Percentiles rank a stretch among this genome's conserved stretches.
Conservation (phyloP, 1,284 basidiomycete genomes). For the Irpex rosettiformis region DNA sequence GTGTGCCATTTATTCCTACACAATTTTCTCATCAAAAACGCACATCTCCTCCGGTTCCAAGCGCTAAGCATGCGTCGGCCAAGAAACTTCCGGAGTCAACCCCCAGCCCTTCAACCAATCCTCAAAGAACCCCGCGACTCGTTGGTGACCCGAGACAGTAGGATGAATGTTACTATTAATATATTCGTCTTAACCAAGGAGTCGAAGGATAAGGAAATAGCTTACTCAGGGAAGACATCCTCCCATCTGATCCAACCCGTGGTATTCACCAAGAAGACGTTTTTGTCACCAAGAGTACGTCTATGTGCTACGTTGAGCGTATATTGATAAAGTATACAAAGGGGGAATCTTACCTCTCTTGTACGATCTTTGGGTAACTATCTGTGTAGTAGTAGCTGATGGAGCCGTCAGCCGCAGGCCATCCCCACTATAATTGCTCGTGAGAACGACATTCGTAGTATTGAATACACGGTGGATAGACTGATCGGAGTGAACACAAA, state of each 20-base stretch:
- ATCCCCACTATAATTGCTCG: conserved; percentile 47
- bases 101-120: conserved; percentile 44
- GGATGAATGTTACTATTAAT: conserved; percentile 46
- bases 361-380: conserved; percentile 42
- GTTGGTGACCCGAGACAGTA: conserved; percentile 42
- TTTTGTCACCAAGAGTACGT: conserved; percentile 40
- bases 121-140: conserved; percentile 45
- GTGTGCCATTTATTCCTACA: too few species aligned
- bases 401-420: conserved; percentile 48
- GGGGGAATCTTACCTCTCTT: conserved; percentile 31
- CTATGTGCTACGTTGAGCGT: conserved; percentile 15
- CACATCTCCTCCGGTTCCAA: too few species aligned
- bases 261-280: conserved; percentile 52
- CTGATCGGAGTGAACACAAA: conserved; percentile 53
- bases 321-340: neutral
- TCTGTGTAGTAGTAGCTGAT: conserved; percentile 47
- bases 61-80: conserved; percentile 23
- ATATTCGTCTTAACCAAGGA: neutral
- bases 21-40: too few species aligned
- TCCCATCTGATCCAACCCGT: conserved; percentile 52
- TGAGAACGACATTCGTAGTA: neutral
- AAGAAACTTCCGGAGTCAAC: conserved; percentile 28
- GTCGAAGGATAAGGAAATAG: conserved; percentile 5
- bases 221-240: conserved; percentile 50
- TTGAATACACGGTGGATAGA: conserved; percentile 4